These are phyloP conservation scores for Xanthoconium stramineum DNA, from an alignment of 768 basidiomycete species.

Conservation along the genomic window DNA sequence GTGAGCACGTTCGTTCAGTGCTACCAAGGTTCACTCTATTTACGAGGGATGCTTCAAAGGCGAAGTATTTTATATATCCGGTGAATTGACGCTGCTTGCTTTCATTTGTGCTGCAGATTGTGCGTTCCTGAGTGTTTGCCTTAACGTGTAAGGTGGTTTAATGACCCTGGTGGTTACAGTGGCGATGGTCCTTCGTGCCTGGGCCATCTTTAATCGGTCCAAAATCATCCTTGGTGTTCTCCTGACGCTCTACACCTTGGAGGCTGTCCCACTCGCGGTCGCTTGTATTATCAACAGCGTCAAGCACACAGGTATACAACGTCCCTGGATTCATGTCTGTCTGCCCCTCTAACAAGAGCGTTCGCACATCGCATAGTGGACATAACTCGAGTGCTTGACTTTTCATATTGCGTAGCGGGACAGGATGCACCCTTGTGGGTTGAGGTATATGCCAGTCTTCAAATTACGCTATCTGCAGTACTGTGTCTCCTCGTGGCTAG, in stretches of 20 bases:
- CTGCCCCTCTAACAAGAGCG: too few species aligned
- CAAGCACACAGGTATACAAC: too few species aligned
- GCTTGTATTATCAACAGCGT: neutral
- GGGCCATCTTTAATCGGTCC: slow-evolving; percentile 11
- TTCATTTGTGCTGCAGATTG: slow-evolving; percentile 10
- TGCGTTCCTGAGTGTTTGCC: neutral
- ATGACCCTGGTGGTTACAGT: neutral
- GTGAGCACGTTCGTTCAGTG: neutral
- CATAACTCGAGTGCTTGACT: too few species aligned
- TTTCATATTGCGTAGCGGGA: too few species aligned
- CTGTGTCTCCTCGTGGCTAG: too few species aligned
- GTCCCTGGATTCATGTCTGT: too few species aligned
- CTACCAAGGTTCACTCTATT: neutral
- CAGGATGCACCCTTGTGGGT: too few species aligned
- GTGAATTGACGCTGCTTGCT: neutral
- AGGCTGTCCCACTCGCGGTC: neutral
- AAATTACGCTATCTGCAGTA: too few species aligned
- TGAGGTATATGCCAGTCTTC: too few species aligned
- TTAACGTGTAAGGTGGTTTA: too few species aligned
- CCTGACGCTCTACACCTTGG: slow-evolving; percentile 1
- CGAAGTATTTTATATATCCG: neutral
- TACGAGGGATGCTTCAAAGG: neutral
- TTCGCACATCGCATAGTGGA: too few species aligned
- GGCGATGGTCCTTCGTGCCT: slow-evolving; percentile 15
- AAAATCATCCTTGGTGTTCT: slow-evolving; percentile 9